Conservation (phyloP, 768 basidiomycete genomes). For the Hypholoma fasciculare region DNA sequence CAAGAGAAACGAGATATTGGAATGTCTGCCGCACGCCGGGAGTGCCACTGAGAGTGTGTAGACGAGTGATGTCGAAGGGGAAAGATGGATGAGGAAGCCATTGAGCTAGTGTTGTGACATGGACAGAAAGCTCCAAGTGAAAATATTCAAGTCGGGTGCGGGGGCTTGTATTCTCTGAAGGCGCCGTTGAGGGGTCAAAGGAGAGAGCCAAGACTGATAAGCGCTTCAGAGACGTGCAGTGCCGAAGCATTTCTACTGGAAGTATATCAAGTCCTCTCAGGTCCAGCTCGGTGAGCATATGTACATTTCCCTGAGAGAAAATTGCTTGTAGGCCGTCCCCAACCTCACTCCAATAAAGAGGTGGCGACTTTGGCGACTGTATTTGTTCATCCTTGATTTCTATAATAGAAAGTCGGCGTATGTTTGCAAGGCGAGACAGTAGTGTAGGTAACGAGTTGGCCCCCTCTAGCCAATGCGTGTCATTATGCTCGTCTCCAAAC, state of each 20-base stretch:
- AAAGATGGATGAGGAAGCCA: no score
- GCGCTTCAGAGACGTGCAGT: background rate
- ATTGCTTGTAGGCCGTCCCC: no score
- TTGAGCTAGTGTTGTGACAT: no score
- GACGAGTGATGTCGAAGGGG: no score
- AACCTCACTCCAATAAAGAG: background rate
- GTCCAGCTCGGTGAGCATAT: background rate
- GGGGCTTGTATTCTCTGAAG: background rate
- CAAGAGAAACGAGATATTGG: no score
- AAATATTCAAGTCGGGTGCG: background rate
- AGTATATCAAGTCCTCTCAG: background rate
- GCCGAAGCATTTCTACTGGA: background rate
- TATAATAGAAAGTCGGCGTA: background rate
- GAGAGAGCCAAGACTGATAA: background rate
- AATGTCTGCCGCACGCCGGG: no score
- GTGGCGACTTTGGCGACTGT: background rate
- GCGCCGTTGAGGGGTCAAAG: background rate
- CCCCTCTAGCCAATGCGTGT: background rate
- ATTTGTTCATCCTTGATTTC: background rate
- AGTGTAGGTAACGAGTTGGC: background rate
- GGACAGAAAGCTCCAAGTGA: no score
- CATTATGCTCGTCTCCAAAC: no score
- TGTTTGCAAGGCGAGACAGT: constrained; percentile 1
- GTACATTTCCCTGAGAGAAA: no score
- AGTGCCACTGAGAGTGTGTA: no score